Evolutionary conservation across 129 eudicot species (phyloP), one percentile per base, ranked within the genome.

Genomic region (Helichrysum umbraculigerum): DNA sequence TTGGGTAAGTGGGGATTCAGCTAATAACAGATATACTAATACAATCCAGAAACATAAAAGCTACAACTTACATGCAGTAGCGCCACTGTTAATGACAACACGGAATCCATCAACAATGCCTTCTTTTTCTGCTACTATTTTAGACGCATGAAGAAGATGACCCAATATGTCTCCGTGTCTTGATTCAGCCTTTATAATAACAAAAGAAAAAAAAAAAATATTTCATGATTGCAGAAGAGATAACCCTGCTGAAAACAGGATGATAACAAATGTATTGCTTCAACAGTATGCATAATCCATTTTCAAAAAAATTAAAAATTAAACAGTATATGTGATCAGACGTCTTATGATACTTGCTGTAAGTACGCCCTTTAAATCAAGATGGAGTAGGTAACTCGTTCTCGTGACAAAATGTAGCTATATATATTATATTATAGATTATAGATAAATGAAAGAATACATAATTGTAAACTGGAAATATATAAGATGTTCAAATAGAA

Each of bases 71-170:
- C 98, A 92, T 35, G 88, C 98, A 22, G 85, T 71, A 14, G 96
- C 83, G 34, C 98, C 98, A 81, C 85, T 88, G 82, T 92, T 92
- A 41, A 92, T 92, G 60, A 92, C 98, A n/a, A 92, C 98, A 70
- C 98, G 98, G 58, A 92, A 92, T 73, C 98, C 98, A 84, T 92
- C 98, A 72, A 84, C 68, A 35, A 92, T 85, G 20, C 96, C 94
- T 85, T 92, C 98, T 81, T 79, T 90, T 88, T 92, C 98, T 15
- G 98, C 98, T 64, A 92, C 96, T 82, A 89, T 78, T 68, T 86
- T 92, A 0, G 98, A 87, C 44, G 90, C 94, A 79, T 88, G 82
- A 65, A 92, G 90, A 75, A 92, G 98, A 74, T 83, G 89, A 19
- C 98, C 98, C 79, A 92, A 71, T 84, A 92, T 83, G 28, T 92